A percentile compares a stretch with the other conserved stretches of the same genome.
Conservation (phyloP, 345 rosid species). For the Hibiscus syriacus region DNA sequence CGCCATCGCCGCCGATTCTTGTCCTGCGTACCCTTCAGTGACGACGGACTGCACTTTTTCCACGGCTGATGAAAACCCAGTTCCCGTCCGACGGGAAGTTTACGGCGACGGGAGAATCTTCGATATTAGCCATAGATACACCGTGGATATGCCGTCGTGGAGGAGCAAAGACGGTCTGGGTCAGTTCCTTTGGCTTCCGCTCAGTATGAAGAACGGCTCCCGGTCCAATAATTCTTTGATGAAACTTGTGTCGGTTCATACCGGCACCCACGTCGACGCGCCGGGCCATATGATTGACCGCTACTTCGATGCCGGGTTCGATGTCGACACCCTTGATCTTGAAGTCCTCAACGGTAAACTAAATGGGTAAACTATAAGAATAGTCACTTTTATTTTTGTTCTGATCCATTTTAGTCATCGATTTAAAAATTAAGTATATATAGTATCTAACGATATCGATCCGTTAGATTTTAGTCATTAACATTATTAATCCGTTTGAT, state of each 20-base stretch:
- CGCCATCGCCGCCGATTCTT: slow-evolving; percentile 7
- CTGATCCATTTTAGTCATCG: no score
- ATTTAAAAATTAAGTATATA: no score
- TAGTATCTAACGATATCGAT: no score
- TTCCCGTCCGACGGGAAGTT: slow-evolving; percentile 44
- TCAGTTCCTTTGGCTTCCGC: slow-evolving; percentile 52
- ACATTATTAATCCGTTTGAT: no score
- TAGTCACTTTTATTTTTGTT: no score
- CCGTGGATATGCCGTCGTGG: slow-evolving; percentile 47
- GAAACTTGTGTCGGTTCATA: slow-evolving; percentile 66
- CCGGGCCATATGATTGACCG: slow-evolving; percentile 76
- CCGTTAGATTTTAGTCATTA: no score
- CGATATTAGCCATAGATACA: slow-evolving; percentile 71
- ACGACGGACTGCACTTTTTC: slow-evolving; percentile 15
- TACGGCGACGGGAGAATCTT: slow-evolving; percentile 52
- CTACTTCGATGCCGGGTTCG: slow-evolving; percentile 78
- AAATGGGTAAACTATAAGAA: no score
- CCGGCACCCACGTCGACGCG: slow-evolving; percentile 83
- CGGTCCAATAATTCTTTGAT: slow-evolving; percentile 60
- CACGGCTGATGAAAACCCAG: slow-evolving; percentile 2
- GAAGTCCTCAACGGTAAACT: slow-evolving; percentile 49
- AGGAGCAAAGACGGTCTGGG: slow-evolving; percentile 44
- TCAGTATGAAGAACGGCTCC: slow-evolving; percentile 83
- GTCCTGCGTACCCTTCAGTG: slow-evolving; percentile 28
- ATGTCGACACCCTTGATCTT: slow-evolving; percentile 81